phyloP scores from a whole-genome alignment of 345 rosid genomes.

The Kernera saxatilis region DNA sequence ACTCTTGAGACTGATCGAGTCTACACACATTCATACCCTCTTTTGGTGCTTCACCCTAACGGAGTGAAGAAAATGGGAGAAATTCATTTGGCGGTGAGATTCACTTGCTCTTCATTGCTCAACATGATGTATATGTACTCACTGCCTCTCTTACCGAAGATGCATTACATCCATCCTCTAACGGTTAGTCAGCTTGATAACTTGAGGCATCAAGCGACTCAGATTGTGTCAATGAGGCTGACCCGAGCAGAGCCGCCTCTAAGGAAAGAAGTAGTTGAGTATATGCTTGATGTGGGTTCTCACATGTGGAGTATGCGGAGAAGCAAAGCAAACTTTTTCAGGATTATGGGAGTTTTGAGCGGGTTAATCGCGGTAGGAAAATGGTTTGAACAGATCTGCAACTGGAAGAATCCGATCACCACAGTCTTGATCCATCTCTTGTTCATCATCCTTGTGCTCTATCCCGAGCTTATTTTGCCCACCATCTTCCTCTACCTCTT shows the following conservation, averaged over 20 bases:
- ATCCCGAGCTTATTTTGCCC: conserved; percentile 85
- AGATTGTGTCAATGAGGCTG: conserved; percentile 76
- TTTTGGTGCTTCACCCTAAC: conserved; percentile 60
- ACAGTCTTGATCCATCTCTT: conserved; percentile 80
- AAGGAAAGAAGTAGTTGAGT: conserved; percentile 87
- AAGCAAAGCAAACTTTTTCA: conserved; percentile 92
- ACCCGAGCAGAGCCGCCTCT: conserved; percentile 85
- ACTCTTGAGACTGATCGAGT: conserved; percentile 90
- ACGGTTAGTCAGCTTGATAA: conserved; percentile 85
- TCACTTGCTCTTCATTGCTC: conserved; percentile 75
- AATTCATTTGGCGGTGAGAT: conserved; percentile 85
- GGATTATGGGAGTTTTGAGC: conserved; percentile 73
- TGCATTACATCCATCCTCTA: conserved; percentile 85
- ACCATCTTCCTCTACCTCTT: conserved; percentile 87
- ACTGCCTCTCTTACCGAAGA: conserved; percentile 72
- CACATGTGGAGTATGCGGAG: conserved; percentile 99
- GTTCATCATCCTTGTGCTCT: conserved; percentile 78
- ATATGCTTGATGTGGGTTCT: conserved; percentile 90
- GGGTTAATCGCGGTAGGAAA: conserved; percentile 81
- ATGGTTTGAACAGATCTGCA: conserved; percentile 94
- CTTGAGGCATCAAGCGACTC: conserved; percentile 87
- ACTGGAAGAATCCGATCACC: conserved; percentile 86
- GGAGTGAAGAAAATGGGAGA: conserved; percentile 97
- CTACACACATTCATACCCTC: conserved; percentile 86
- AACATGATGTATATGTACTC: conserved; percentile 96